Conservation (phyloP, 192 early-diverging fungal genomes). For the Entomortierella beljakovae region DNA sequence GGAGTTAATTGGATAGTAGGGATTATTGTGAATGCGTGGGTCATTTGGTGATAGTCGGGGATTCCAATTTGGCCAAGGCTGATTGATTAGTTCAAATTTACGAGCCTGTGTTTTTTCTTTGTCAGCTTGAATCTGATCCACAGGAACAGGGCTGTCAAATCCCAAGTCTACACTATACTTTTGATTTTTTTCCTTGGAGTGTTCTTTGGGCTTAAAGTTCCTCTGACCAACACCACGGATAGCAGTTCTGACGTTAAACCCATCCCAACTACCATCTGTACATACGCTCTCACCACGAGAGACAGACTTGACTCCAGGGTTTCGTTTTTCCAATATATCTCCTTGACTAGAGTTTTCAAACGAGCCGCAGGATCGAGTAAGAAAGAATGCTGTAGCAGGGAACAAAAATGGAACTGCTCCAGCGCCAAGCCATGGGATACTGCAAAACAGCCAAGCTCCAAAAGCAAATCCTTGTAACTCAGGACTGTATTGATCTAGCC, state of each 20-base stretch:
- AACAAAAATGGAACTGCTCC: slow-evolving; percentile 23
- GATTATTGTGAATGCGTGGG: not conserved
- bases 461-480: slow-evolving; percentile 32
- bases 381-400: slow-evolving; percentile 18
- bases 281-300: slow-evolving; percentile 18
- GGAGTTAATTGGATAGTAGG: not conserved
- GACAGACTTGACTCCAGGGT: slow-evolving; percentile 21
- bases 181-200: not conserved
- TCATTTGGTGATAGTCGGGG: not conserved
- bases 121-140: not conserved
- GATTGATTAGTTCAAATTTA: not conserved
- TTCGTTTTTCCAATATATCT: slow-evolving; percentile 19
- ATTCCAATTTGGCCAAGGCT: not conserved
- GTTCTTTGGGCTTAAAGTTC: slow-evolving; percentile 1
- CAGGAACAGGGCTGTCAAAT: not conserved
- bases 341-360: slow-evolving; percentile 21
- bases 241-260: slow-evolving; percentile 5
- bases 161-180: not conserved
- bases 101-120: not conserved
- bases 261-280: slow-evolving; percentile 23
- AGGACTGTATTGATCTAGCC: slow-evolving; percentile 11
- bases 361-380: slow-evolving; percentile 34
- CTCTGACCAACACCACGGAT: not conserved
- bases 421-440: slow-evolving; percentile 23
- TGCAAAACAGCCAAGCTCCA: slow-evolving; percentile 28